phyloP scores from a whole-genome alignment of 2,329 filamentous ascomycete genomes.

The Colletotrichum magnum region DNA sequence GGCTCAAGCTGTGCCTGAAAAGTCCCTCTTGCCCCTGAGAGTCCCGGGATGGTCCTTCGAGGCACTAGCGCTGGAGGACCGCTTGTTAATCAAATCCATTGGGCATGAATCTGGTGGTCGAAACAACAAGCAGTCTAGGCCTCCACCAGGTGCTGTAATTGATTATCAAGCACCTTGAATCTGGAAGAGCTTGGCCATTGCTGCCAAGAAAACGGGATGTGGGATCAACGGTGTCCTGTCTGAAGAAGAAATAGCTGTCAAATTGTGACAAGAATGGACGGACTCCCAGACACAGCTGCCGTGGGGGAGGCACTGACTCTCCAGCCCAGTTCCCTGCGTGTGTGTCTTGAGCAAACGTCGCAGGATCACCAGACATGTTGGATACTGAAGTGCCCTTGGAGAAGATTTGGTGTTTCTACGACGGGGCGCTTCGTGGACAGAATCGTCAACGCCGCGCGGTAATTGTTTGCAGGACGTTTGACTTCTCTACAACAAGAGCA shows the following conservation, averaged over 20 bases:
- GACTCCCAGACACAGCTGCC: background rate
- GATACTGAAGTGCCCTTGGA: no score
- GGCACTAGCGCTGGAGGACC: background rate
- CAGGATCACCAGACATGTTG: background rate
- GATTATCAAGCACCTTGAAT: conserved; percentile 9
- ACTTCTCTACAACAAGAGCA: background rate
- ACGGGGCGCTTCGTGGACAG: background rate
- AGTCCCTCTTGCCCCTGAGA: background rate
- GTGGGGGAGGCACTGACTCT: background rate
- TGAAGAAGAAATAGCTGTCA: conserved; percentile 20
- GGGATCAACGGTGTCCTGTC: background rate
- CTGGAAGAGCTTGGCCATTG: background rate
- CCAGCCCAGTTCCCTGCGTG: background rate
- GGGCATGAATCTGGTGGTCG: background rate
- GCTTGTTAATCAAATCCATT: background rate
- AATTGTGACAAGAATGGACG: conserved; percentile 11
- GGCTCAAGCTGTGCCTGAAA: conserved; percentile 6
- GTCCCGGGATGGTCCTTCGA: background rate
- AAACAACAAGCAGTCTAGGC: background rate
- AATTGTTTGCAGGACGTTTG: no score
- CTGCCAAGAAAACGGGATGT: conserved; percentile 20
- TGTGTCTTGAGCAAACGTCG: background rate
- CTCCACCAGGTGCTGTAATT: background rate
- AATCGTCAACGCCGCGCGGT: background rate
- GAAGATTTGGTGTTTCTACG: no score